Conservation (phyloP, 2,329 filamentous ascomycete species). For the Bipolaris victoriae region DNA sequence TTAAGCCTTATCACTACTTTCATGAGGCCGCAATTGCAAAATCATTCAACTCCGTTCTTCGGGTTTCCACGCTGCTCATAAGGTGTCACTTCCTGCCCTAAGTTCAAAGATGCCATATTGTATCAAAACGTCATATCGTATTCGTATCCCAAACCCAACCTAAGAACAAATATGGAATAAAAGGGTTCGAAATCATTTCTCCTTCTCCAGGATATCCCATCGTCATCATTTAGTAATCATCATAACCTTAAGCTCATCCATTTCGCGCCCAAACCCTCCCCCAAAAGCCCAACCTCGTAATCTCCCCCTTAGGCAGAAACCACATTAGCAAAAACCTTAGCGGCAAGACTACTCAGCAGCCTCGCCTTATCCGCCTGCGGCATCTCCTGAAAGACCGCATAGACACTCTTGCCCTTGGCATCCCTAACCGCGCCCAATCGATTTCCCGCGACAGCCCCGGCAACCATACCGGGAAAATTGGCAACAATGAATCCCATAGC, state of each 20-base stretch:
- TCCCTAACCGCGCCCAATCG: conserved; percentile 88
- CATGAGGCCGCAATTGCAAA: background rate
- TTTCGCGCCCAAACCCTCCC: no score
- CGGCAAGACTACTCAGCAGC: conserved; percentile 81
- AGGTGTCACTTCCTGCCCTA: no score
- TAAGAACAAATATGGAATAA: no score
- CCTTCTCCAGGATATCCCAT: conserved; percentile 24
- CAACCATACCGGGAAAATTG: conserved; percentile 86
- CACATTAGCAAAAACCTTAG: conserved; percentile 83
- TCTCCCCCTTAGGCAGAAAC: conserved; percentile 49
- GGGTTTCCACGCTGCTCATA: background rate
- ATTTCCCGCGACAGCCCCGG: conserved; percentile 91
- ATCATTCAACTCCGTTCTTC: background rate
- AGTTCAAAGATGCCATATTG: no score
- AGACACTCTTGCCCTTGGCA: conserved; percentile 92
- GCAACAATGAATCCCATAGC: conserved; percentile 94
- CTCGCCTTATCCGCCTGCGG: conserved; percentile 81
- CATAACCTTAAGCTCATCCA: background rate
- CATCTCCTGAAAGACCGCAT: conserved; percentile 86
- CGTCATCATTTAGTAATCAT: conserved; percentile 10
- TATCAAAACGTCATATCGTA: no score
- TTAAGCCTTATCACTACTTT: background rate
- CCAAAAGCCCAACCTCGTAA: background rate
- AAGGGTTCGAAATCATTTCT: background rate
- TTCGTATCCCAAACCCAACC: background rate